Conservation (phyloP, 768 basidiomycete species). For the Boletus sensibilis region DNA sequence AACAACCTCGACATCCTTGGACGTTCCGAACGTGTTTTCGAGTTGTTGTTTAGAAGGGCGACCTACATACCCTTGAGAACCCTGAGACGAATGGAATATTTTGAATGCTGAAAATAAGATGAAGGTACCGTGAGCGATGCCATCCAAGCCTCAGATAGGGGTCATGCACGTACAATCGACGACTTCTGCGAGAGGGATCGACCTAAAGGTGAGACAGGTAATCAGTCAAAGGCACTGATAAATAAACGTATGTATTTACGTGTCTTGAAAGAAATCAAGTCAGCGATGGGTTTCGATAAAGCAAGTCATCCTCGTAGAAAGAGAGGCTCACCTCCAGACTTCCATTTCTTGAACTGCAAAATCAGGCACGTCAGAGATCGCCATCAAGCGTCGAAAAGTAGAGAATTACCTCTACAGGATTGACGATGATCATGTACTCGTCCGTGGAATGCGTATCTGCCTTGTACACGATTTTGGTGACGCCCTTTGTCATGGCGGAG, state of each 20-base stretch:
- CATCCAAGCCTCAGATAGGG: not conserved
- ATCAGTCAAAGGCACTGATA: conserved; percentile 12
- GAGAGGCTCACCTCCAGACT: conserved; percentile 61
- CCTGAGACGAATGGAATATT: conserved; percentile 70
- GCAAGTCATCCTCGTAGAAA: not conserved
- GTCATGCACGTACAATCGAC: conserved; percentile 66
- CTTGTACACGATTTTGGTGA: conserved; percentile 79
- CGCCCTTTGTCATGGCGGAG: conserved; percentile 40
- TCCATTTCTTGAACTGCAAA: conserved; percentile 73
- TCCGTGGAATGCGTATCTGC: conserved; percentile 69
- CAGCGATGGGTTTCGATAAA: conserved; percentile 9
- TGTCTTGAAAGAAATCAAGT: conserved; percentile 47
- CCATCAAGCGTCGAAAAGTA: conserved; percentile 1
- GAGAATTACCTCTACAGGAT: conserved; percentile 56
- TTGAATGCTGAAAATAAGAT: conserved; percentile 53
- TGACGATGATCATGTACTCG: conserved; percentile 70
- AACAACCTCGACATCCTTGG: conserved; percentile 65
- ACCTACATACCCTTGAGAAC: conserved; percentile 73
- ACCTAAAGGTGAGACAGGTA: conserved; percentile 35
- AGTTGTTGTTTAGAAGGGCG: conserved; percentile 82
- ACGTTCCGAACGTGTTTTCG: conserved; percentile 65
- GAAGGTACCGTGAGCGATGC: not conserved
- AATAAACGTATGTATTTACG: conserved; percentile 43
- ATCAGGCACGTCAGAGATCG: conserved; percentile 7
- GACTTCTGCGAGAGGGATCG: conserved; percentile 69